Conservation (phyloP, 2,329 filamentous ascomycete genomes). For the Phialophora macrospora region DNA sequence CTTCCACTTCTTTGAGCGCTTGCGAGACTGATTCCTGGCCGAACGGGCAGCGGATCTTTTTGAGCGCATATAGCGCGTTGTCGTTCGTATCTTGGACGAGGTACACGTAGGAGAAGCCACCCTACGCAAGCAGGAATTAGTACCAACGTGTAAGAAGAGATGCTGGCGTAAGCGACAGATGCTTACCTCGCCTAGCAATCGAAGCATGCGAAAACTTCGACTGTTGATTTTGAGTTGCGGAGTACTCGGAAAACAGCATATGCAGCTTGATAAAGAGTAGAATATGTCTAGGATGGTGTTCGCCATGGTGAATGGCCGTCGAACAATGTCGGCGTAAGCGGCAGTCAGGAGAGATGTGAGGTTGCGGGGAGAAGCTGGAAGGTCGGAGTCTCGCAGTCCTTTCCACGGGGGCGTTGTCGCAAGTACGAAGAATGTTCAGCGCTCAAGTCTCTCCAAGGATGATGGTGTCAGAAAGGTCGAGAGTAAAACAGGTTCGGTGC, state of each 20-base stretch:
- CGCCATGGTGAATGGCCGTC: constrained; percentile 62
- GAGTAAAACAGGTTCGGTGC: background rate
- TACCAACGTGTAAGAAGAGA: background rate
- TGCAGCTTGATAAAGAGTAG: constrained; percentile 90
- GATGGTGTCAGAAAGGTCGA: background rate
- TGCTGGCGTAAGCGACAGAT: background rate
- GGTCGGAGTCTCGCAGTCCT: background rate
- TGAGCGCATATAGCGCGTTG: constrained; percentile 87
- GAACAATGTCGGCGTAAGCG: constrained; percentile 16
- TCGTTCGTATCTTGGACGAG: constrained; percentile 85
- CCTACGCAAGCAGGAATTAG: constrained; percentile 56
- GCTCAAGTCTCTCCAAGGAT: no score
- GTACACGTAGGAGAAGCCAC: constrained; percentile 98
- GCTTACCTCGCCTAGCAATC: constrained; percentile 84
- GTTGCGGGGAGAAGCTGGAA: background rate
- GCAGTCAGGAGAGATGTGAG: constrained; percentile 22
- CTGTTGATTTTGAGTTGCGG: constrained; percentile 95
- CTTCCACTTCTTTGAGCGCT: constrained; percentile 95
- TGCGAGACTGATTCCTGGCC: constrained; percentile 93
- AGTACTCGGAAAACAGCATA: constrained; percentile 93
- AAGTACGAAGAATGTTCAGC: background rate
- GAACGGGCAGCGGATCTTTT: constrained; percentile 98
- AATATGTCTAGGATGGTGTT: constrained; percentile 86
- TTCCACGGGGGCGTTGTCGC: background rate
- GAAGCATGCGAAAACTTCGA: constrained; percentile 92